Evolutionary conservation across 768 basidiomycete species (phyloP).

Genomic region (Floccularia luteovirens): DNA sequence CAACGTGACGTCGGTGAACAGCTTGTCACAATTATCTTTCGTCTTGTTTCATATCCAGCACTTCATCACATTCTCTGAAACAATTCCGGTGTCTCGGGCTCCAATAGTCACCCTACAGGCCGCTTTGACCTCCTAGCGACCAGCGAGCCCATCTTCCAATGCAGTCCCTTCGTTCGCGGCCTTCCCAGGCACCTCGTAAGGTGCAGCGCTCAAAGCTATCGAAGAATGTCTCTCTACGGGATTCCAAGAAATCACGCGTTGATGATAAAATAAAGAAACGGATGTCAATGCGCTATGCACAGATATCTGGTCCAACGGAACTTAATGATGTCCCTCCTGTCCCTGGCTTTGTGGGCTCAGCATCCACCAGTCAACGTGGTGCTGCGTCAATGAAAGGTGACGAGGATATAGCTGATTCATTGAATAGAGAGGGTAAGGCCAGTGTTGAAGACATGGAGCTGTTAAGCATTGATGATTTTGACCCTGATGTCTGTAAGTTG

Average conservation of each 20-base stretch:
- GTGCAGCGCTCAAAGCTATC: constrained; percentile 25
- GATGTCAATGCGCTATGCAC: constrained; percentile 91
- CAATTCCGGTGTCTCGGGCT: too few relatives aligned
- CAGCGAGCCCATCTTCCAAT: too few relatives aligned
- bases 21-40: too few relatives aligned
- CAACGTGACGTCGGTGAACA: too few relatives aligned
- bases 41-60: too few relatives aligned
- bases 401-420: constrained; percentile 44
- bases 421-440: constrained; percentile 28
- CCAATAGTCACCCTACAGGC: too few relatives aligned
- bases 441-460: constrained; percentile 52
- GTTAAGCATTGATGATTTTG: constrained; percentile 74
- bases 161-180: constrained; percentile 49
- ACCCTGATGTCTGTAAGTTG: constrained; percentile 80
- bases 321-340: constrained; percentile 39
- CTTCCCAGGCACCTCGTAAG: constrained; percentile 39
- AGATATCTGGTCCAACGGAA: constrained; percentile 68
- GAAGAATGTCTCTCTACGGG: constrained; percentile 24
- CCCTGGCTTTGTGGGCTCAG: constrained; percentile 15
- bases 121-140: too few relatives aligned
- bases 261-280: constrained; percentile 96
- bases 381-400: constrained; percentile 19
- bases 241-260: constrained; percentile 46
- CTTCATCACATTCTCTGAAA: too few relatives aligned
- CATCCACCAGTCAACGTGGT: constrained; percentile 16